Base-by-base conservation (phyloP, 1,139 yeast genomes). In the Hemisphaericaspora lyxosophila region DNA sequence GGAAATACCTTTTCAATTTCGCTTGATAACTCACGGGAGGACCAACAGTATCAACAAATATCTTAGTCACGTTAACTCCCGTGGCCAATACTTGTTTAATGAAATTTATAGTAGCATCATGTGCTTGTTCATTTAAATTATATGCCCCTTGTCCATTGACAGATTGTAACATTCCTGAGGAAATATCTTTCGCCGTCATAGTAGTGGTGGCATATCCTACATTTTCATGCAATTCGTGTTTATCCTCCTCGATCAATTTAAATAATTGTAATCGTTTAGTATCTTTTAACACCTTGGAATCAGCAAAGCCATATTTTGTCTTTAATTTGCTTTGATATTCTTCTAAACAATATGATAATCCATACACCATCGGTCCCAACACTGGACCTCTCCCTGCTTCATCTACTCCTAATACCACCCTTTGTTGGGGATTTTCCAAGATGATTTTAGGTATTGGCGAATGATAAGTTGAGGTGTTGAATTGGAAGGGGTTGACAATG, bases 331-430 rank as follows among this genome's bases (percentile, higher is more conserved):
- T 46, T 39, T 78, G 82, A 53, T 78, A 87, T 2, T 64, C 55
- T 35, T 72, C 70, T 13, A 81, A 63, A 49, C 95, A 82, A 55
- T 88, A 92, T 3, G 95, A 81, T 3, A 88, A 69, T 1, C 96
- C 96, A 53, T 92, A 92, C 1, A 94, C 98, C 98, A 92, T 94
- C 0, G 97, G 95, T 0, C 98, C 95, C 37, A 92, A 55, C 0
- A 94, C 97, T 0, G 99, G 98, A 0, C 99, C 99, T 47, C 99
- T 73, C 0, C 99, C 98, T 0, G 99, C 98, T 59, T 92, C 99
- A 58, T 92, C 98, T 1, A 92, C 95, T 4, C 98, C 98, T 11
- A 92, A 61, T 1, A 88, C 78, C 3, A 70, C 63, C 0, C 62
- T 53, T 8, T 50, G 56, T 3, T 43, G 27, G 5, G 50, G 44